Percentiles rank a stretch among this genome's conserved stretches.
These are phyloP conservation scores for Strobilomyces echinocephalus DNA, from an alignment of 768 basidiomycete genomes.

Conservation along the genomic window DNA sequence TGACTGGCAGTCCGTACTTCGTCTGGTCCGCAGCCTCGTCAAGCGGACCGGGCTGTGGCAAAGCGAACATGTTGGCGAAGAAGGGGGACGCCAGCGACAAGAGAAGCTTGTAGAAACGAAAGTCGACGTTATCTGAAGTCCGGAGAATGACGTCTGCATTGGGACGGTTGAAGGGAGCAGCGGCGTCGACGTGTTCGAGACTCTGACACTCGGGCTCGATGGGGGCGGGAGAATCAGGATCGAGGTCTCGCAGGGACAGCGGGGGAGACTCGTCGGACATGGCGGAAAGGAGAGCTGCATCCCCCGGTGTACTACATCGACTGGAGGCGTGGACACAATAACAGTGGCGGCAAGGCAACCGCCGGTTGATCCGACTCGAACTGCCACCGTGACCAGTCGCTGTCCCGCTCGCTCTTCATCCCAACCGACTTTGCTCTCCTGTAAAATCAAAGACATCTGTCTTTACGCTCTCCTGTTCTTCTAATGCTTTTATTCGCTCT, in stretches of 20 bases:
- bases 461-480: too few relatives aligned
- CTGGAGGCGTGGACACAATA: slow-evolving; percentile 4
- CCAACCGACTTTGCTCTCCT: too few relatives aligned
- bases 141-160: slow-evolving; percentile 52
- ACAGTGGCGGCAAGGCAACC: slow-evolving; percentile 1
- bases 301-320: slow-evolving; percentile 8
- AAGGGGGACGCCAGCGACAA: slow-evolving; percentile 55
- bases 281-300: neutral
- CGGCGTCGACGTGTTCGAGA: slow-evolving; percentile 25
- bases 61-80: slow-evolving; percentile 51
- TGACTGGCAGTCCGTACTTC: slow-evolving; percentile 37
- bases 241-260: slow-evolving; percentile 4
- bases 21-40: slow-evolving; percentile 28
- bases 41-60: slow-evolving; percentile 39
- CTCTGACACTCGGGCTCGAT: slow-evolving; percentile 3
- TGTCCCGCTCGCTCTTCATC: too few relatives aligned
- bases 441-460: too few relatives aligned
- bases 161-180: slow-evolving; percentile 43
- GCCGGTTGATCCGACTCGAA: slow-evolving; percentile 5
- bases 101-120: slow-evolving; percentile 51
- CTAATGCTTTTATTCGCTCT: neutral
- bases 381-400: too few relatives aligned
- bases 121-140: slow-evolving; percentile 48
- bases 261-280: slow-evolving; percentile 15
- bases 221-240: neutral